Percentiles rank a stretch among this genome's conserved stretches.
Evolutionary conservation across 148 eudicot genomes (phyloP).

Genomic region (Hydrangea macrophylla): DNA sequence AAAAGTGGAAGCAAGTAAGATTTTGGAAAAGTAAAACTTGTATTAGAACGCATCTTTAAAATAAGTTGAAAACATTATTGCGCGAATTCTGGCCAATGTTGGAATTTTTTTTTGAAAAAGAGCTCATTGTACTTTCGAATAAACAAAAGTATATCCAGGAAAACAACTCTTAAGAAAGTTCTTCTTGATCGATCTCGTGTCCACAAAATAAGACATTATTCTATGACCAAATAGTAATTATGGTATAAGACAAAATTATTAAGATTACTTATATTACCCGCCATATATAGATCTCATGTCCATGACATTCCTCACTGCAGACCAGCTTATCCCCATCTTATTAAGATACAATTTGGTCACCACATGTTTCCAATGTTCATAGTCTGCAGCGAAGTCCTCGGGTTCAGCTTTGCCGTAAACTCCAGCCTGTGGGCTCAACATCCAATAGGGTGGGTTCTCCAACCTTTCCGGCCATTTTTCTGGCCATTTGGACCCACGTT

Average conservation of each 20-base stretch:
- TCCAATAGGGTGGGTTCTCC: conserved; percentile 57
- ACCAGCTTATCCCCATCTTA: conserved; percentile 72
- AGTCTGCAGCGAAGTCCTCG: conserved; percentile 60
- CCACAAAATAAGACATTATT: too few relatives aligned
- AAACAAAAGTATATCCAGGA: neutral
- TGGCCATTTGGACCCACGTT: conserved; percentile 71
- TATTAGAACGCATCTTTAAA: too few relatives aligned
- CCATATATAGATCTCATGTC: conserved; percentile 81
- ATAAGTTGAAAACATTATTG: too few relatives aligned
- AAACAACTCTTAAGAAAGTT: too few relatives aligned
- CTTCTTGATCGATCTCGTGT: too few relatives aligned
- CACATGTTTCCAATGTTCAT: conserved; percentile 65
- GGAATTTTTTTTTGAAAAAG: too few relatives aligned
- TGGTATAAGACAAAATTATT: too few relatives aligned
- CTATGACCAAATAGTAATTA: too few relatives aligned
- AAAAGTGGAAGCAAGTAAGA: too few relatives aligned
- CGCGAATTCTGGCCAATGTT: too few relatives aligned
- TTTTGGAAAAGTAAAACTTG: too few relatives aligned
- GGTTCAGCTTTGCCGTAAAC: conserved; percentile 79
- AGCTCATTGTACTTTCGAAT: too few relatives aligned
- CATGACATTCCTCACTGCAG: conserved; percentile 73
- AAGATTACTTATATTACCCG: conserved; percentile 54
- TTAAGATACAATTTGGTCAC: conserved; percentile 55
- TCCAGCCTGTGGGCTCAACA: conserved; percentile 56
- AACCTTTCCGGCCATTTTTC: conserved; percentile 62